Conservation (phyloP, 2,329 filamentous ascomycete genomes). For the Aspergillus neoniger region DNA sequence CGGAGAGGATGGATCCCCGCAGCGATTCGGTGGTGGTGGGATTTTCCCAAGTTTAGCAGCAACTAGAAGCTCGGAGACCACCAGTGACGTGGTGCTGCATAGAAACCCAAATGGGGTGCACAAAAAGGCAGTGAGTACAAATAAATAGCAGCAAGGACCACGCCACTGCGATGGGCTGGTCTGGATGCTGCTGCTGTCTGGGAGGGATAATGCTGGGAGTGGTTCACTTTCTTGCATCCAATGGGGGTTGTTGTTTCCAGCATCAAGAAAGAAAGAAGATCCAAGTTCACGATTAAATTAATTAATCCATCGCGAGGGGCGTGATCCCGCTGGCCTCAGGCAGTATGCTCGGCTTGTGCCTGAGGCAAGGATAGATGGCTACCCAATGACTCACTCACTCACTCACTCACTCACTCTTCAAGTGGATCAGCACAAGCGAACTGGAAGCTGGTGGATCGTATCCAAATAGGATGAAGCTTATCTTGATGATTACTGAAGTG, state of each 20-base stretch:
- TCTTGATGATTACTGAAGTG: not conserved
- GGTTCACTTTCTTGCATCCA: too few species aligned
- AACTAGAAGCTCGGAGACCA: slow-evolving; percentile 20
- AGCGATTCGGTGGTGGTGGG: slow-evolving; percentile 12
- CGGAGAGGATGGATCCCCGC: slow-evolving; percentile 18
- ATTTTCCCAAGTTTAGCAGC: slow-evolving; percentile 5
- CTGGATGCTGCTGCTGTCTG: slow-evolving; percentile 7
- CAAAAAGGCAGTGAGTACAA: not conserved
- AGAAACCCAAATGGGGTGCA: slow-evolving; percentile 26
- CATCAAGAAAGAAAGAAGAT: too few species aligned
- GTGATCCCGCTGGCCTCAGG: too few species aligned
- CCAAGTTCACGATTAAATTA: too few species aligned
- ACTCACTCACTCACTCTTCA: too few species aligned
- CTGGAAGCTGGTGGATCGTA: too few species aligned
- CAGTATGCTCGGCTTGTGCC: not conserved
- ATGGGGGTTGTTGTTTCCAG: too few species aligned
- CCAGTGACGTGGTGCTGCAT: slow-evolving; percentile 32
- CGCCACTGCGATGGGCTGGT: not conserved
- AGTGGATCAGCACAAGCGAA: too few species aligned
- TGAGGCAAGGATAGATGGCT: slow-evolving; percentile 5
- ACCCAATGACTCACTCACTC: not conserved
- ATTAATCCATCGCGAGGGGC: too few species aligned
- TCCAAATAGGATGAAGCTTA: too few species aligned
- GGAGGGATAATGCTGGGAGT: slow-evolving; percentile 6
- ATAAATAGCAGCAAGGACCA: not conserved